Evolutionary conservation across 1,284 basidiomycete species (phyloP).

Genomic region (Phellinidium pouzarii): DNA sequence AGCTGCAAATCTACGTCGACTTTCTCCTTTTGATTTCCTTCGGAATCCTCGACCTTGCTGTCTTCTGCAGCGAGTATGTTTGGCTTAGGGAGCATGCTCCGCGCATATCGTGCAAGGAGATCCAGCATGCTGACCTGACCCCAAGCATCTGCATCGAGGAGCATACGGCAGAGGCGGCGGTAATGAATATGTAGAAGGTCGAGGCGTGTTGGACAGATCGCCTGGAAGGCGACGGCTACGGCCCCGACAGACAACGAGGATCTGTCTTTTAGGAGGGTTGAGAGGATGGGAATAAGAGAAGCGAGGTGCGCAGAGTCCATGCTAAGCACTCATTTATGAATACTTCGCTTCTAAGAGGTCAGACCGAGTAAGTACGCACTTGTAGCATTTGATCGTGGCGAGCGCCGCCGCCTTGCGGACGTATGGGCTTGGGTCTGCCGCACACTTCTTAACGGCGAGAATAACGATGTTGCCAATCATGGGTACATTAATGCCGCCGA

Average conservation of each 20-base stretch:
- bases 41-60: slow-evolving; percentile 22
- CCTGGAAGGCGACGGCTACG: slow-evolving; percentile 79
- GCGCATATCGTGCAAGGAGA: slow-evolving; percentile 76
- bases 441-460: slow-evolving; percentile 86
- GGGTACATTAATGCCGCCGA: slow-evolving; percentile 86
- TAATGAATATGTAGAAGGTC: slow-evolving; percentile 89
- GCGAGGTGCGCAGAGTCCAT: slow-evolving; percentile 70
- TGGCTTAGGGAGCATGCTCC: slow-evolving; percentile 79
- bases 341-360: slow-evolving; percentile 9
- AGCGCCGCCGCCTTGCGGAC: slow-evolving; percentile 89
- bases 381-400: slow-evolving; percentile 81
- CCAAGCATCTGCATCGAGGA: slow-evolving; percentile 96
- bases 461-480: slow-evolving; percentile 85
- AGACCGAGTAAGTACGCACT: slow-evolving; percentile 40
- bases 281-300: slow-evolving; percentile 68
- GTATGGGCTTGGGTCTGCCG: slow-evolving; percentile 86
- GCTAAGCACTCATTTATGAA: slow-evolving; percentile 34
- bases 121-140: slow-evolving; percentile 81
- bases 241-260: slow-evolving; percentile 87
- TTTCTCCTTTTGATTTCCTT: slow-evolving; percentile 31
- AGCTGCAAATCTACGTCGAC: slow-evolving; percentile 74
- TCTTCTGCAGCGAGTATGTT: slow-evolving; percentile 28
- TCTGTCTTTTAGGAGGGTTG: slow-evolving; percentile 71
- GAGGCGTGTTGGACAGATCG: slow-evolving; percentile 76
- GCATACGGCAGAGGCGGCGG: slow-evolving; percentile 73